phyloP scores from a whole-genome alignment of 805 yeast genomes.

The Pichia nakasei region DNA sequence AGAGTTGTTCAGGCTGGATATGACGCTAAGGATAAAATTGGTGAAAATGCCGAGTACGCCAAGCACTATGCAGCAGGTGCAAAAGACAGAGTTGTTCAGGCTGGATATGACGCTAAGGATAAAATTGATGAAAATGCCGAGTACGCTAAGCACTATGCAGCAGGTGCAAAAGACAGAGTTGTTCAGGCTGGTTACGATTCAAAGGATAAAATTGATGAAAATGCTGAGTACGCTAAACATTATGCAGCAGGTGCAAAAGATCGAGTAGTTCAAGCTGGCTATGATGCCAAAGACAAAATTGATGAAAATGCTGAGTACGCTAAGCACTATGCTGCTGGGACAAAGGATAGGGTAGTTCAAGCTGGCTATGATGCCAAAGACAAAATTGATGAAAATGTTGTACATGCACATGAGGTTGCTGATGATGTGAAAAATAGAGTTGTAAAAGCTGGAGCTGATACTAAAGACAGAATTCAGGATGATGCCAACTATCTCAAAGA shows the following conservation, averaged over 20 bases:
- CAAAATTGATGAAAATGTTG: slow-evolving; percentile 1
- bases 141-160: slow-evolving; percentile 1
- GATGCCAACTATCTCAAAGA: slow-evolving; percentile 1
- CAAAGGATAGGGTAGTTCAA: slow-evolving; percentile 3
- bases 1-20: background rate
- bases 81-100: background rate
- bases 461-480: slow-evolving; percentile 8
- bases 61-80: slow-evolving; percentile 1
- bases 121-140: slow-evolving; percentile 1
- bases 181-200: background rate
- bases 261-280: slow-evolving; percentile 4
- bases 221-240: background rate
- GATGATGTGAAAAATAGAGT: slow-evolving; percentile 3
- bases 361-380: slow-evolving; percentile 3
- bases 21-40: background rate
- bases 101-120: background rate
- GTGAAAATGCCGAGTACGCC: slow-evolving; percentile 1
- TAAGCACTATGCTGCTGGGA: slow-evolving; percentile 2
- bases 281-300: background rate
- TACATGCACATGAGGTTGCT: slow-evolving; percentile 1
- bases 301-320: slow-evolving; percentile 6
- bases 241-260: background rate
- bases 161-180: background rate
- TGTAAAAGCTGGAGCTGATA: slow-evolving; percentile 8
- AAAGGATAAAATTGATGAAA: background rate